A percentile compares a stretch with the other conserved stretches of the same genome.
Conservation (phyloP, 1,139 yeast genomes). For the Wickerhamomyces sp. region DNA sequence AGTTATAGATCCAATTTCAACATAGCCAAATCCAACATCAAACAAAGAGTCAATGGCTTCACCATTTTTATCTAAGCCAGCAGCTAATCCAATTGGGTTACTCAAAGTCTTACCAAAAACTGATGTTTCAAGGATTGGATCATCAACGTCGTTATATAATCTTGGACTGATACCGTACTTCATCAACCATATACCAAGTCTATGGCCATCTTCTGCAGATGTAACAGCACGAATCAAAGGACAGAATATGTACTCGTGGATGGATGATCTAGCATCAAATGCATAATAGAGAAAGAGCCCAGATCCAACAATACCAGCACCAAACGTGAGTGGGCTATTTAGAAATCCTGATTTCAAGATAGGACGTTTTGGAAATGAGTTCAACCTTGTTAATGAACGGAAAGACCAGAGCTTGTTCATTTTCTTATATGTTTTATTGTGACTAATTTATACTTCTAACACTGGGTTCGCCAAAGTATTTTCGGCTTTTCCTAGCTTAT, state of each 20-base stretch:
- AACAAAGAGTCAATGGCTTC: constrained; percentile 86
- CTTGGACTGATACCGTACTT: constrained; percentile 67
- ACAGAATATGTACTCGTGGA: constrained; percentile 75
- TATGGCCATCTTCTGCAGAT: constrained; percentile 83
- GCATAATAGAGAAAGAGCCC: constrained; percentile 40
- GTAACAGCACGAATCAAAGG: constrained; percentile 70
- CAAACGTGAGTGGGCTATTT: constrained; percentile 21
- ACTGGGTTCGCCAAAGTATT: too few relatives aligned
- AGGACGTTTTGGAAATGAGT: constrained; percentile 1
- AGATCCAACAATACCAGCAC: constrained; percentile 32
- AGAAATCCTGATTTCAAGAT: constrained; percentile 21
- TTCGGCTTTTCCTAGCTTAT: too few relatives aligned
- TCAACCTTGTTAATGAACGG: neutral
- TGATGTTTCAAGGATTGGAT: constrained; percentile 48
- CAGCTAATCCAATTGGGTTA: constrained; percentile 89
- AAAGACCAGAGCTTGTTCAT: neutral
- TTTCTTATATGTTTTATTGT: too few relatives aligned
- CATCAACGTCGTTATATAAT: constrained; percentile 50
- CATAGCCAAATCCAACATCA: constrained; percentile 79
- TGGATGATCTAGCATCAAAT: constrained; percentile 74
- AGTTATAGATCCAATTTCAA: constrained; percentile 90
- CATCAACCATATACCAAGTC: constrained; percentile 64
- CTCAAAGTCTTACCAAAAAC: constrained; percentile 61
- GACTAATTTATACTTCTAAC: too few relatives aligned
- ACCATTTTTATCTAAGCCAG: constrained; percentile 93